Evolutionary conservation across 169 alveolate species (phyloP), one percentile per base, ranked within the genome.

Genomic region (Amoebophrya sp.): DNA sequence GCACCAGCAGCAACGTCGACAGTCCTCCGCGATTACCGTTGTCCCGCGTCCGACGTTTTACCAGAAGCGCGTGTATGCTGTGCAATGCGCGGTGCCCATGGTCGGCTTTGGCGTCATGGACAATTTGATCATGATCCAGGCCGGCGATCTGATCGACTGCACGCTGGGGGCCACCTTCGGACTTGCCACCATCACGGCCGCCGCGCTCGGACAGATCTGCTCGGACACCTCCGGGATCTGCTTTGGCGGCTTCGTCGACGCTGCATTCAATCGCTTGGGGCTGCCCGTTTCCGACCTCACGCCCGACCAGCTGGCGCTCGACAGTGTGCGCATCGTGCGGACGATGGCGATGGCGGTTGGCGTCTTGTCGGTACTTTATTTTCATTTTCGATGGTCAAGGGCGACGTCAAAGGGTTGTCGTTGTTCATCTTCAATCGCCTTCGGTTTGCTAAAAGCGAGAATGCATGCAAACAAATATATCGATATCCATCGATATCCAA

Each of bases 161-260:
- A 90, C 93, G n/a, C 39, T 91, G 41, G 95, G 95, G 12, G 95
- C 92, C 39, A 77, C 77, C 66, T 88, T 93, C 40, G 95, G 95
- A 32, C 77, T 93, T 35, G 90, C 95, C 47, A 93, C 95, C 38
- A 89, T 93, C 38, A 39, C 95, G 0, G 95, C 95, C 32, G 95
- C 95, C 3, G 95, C 95, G 0, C 92, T 93, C 40, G 95, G 95
- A 7, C 95, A 93, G 94, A 92, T 93, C 54, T 93, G 93, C 88
- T 91, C 93, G 47, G 95, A 93, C 94, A 92, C 95, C 2, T 89
- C 92, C 0, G 95, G 95, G 18, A 93, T 93, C 23, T 38, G 92
- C 40, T 93, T 93, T 35, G 95, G 95, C 40, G 77, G 89, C 32
- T 40, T 91, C 14, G 89, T 93, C 3, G 95, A 93, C n/a, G 90